Conservation (phyloP, 306 rosid genomes). For the Prunus davidiana region DNA sequence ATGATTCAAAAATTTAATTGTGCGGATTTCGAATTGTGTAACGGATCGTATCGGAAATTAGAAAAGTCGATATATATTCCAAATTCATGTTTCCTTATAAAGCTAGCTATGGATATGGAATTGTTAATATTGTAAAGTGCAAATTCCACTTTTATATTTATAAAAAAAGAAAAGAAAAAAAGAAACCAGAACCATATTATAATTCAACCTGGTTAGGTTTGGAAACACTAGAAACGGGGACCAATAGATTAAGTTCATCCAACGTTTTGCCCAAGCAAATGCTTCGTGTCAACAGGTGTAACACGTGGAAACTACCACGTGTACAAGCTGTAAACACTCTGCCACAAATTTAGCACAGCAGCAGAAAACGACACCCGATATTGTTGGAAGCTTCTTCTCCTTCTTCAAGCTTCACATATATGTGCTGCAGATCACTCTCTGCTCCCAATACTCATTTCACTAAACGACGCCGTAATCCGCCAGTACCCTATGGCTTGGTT, state of each 20-base stretch:
- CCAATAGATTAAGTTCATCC: neutral
- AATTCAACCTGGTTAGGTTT: no score
- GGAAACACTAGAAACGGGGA: neutral
- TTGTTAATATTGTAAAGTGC: no score
- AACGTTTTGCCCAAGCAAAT: neutral
- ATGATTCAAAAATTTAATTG: no score
- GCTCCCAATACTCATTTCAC: neutral
- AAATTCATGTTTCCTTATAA: no score
- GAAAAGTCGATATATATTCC: no score
- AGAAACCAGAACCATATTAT: no score
- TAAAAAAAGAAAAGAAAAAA: no score
- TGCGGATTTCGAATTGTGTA: fast-evolving
- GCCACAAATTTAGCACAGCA: neutral
- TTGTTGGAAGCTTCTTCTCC: neutral
- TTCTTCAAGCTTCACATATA: neutral
- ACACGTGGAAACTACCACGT: neutral
- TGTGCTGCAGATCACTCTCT: neutral
- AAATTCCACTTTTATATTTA: no score
- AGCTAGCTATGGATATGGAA: no score
- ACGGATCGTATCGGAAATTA: fast-evolving
- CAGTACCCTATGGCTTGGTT: constrained; percentile 50
- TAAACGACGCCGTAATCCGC: neutral
- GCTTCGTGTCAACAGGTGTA: neutral
- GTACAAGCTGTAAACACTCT: neutral
- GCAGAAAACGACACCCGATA: constrained; percentile 1